Conservation (phyloP, 2,329 filamentous ascomycete genomes). For the Aspergillus sp. region DNA sequence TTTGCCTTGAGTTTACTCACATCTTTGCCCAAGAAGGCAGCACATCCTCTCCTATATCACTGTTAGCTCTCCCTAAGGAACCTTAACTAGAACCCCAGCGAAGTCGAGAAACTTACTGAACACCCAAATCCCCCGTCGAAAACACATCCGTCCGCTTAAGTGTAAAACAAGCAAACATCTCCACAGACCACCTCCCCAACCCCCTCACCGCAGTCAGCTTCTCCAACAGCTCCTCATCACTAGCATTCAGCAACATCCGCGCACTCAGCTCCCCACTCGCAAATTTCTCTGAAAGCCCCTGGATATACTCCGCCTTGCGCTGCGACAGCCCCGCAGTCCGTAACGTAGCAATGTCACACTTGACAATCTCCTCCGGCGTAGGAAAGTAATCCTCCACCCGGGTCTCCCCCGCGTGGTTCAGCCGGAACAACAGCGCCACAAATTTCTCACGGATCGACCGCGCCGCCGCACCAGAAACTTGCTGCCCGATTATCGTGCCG, state of each 20-base stretch:
- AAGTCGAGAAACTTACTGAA: conserved; percentile 61
- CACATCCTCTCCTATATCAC: conserved; percentile 70
- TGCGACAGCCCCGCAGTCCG: conserved; percentile 86
- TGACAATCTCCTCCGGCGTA: conserved; percentile 69
- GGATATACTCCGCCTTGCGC: conserved; percentile 93
- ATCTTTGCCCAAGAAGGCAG: conserved; percentile 78
- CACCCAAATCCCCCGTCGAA: conserved; percentile 84
- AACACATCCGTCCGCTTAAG: conserved; percentile 94
- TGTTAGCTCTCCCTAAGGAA: conserved; percentile 11
- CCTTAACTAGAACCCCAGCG: neutral
- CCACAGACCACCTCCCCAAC: conserved; percentile 84
- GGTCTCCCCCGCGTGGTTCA: conserved; percentile 24
- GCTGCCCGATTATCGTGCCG: conserved; percentile 91
- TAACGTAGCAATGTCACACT: conserved; percentile 63
- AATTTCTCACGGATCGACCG: conserved; percentile 87
- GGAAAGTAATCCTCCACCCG: conserved; percentile 59
- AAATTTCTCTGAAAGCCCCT: conserved; percentile 82
- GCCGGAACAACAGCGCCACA: conserved; percentile 64
- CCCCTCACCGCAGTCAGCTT: conserved; percentile 83
- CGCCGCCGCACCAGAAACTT: conserved; percentile 91
- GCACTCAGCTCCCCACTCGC: conserved; percentile 71
- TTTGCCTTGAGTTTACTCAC: conserved; percentile 78
- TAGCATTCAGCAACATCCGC: conserved; percentile 71
- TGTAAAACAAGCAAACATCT: conserved; percentile 98
- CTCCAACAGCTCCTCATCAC: conserved; percentile 82